Conservation (phyloP, 2,329 filamentous ascomycete species). For the Aspergillus awamori region DNA sequence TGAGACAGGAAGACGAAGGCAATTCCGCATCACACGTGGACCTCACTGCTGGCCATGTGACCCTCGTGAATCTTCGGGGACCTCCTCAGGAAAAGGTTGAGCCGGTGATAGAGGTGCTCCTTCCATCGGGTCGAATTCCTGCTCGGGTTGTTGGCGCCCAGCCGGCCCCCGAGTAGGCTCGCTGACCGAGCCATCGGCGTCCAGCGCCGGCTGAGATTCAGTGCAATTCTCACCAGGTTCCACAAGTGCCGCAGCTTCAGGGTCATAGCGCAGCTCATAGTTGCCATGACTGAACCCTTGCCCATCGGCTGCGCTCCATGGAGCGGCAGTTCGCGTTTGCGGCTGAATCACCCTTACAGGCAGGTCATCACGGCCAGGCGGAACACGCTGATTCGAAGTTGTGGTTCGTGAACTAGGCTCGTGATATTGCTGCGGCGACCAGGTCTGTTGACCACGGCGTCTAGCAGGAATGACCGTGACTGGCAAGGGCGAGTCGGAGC, state of each 20-base stretch:
- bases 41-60: background rate
- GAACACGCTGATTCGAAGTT: slow-evolving; percentile 18
- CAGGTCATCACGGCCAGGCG: slow-evolving; percentile 22
- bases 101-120: background rate
- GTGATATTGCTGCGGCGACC: slow-evolving; percentile 51
- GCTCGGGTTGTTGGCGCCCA: background rate
- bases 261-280: slow-evolving; percentile 42
- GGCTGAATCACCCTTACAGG: slow-evolving; percentile 64
- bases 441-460: slow-evolving; percentile 56
- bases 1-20: background rate
- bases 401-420: slow-evolving; percentile 29
- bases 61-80: background rate
- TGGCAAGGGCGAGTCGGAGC: slow-evolving; percentile 50
- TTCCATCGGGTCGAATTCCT: background rate
- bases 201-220: background rate
- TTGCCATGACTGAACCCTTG: slow-evolving; percentile 28
- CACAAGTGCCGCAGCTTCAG: slow-evolving; percentile 43
- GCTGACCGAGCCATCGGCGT: background rate
- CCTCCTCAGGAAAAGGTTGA: background rate
- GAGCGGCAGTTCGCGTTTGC: slow-evolving; percentile 56
- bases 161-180: background rate
- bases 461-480: slow-evolving; percentile 65
- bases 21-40: background rate
- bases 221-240: slow-evolving; percentile 26
- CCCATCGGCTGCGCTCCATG: slow-evolving; percentile 55